Percentiles rank a stretch among this genome's conserved stretches.
Evolutionary conservation across 441 rosid species (phyloP).

Genomic region (Syzygium malaccense): DNA sequence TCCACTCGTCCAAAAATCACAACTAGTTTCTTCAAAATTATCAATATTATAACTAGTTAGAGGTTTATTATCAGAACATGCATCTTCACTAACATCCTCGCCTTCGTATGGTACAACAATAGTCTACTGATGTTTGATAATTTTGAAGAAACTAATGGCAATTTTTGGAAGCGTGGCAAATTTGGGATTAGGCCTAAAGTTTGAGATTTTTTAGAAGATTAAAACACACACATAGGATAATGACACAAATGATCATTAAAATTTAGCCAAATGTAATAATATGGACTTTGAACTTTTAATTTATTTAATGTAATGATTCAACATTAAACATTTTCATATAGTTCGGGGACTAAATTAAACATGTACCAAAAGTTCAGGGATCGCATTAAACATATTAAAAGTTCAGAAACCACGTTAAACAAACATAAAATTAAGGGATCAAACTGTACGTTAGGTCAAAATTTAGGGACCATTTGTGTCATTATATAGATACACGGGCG

Average conservation of each 20-base stretch:
- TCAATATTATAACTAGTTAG: background rate
- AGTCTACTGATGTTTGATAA: background rate
- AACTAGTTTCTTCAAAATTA: background rate
- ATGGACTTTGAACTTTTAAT: background rate
- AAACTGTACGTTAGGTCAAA: too few species aligned
- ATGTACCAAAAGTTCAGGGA: accelerated
- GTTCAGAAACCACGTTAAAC: accelerated
- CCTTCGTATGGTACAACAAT: background rate
- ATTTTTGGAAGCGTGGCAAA: accelerated
- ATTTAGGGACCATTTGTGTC: too few species aligned
- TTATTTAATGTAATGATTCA: background rate
- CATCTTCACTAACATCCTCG: background rate
- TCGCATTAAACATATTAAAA: background rate
- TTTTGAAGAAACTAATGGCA: accelerated
- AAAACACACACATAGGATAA: background rate
- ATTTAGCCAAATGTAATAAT: background rate
- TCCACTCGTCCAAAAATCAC: background rate
- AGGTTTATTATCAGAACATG: background rate
- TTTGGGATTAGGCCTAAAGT: background rate
- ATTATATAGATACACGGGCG: background rate
- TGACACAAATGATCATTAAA: accelerated
- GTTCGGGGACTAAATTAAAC: background rate
- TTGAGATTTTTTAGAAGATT: background rate
- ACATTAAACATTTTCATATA: background rate
- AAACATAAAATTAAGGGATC: background rate